Base-by-base conservation (phyloP, 2,329 filamentous ascomycete genomes). In the Phoma herbarum region DNA sequence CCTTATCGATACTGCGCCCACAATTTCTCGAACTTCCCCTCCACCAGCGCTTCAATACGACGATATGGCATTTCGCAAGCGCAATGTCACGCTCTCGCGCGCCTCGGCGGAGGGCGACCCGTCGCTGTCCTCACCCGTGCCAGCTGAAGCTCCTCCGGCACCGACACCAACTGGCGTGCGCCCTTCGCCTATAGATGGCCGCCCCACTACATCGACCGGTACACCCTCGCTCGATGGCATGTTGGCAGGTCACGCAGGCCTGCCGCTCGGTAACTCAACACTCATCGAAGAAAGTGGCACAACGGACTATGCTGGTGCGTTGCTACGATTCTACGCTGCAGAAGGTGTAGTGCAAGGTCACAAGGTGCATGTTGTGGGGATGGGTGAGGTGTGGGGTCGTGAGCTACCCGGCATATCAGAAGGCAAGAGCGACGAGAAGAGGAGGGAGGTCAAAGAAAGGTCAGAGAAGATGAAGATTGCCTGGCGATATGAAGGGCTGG, bases 331-430 rank as follows among this genome's bases (percentile, higher is more conserved):
- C 75, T 99, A 92, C 78, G 94, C 93, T 0, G 93, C 94, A 0
- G 93, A 99, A 78, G 95, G 95, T 2, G 85, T 98, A 4, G 86
- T 96, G 6, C 95, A 99, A 73, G 93, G 92, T 1, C 95, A 99
- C 72, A 85, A 88, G 57, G 86, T 99, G 49, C 93, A 97, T 77
- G 87, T 96, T 3, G 83, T 98, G 35, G 94, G 93, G 2, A 83
- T 91, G 61, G 86, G 88, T 8, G 90, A 95, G 61, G 82, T 84
- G 45, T 98, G 95, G 95, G 87, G 88, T 35, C 83, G 90, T 63
- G 92, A 94, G 67, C 81, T 99, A 22, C 95, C 95, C 3, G 94
- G 90, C 0, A 76, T 96, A 31, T 83, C 84, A 45, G 77, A 73
- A 65, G 67, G 80, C 75, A 76, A 79, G 75, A 65, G 37, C 53